These are phyloP conservation scores for Thermothelomyces thermophilus DNA, from an alignment of 2,329 filamentous ascomycete genomes.

Conservation along the genomic window DNA sequence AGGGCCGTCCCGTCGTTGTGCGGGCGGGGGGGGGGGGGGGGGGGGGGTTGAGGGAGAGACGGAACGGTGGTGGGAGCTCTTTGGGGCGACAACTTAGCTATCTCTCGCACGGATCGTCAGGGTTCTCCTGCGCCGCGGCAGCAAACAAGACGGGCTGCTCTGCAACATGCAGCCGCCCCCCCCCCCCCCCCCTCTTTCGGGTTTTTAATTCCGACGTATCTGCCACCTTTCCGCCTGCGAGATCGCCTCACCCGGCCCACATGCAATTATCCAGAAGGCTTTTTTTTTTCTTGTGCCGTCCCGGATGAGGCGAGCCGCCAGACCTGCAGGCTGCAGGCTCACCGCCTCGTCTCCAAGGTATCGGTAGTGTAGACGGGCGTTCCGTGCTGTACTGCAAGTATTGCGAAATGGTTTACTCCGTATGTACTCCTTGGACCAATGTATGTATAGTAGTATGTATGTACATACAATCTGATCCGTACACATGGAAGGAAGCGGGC, in stretches of 20 bases:
- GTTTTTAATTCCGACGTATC: background rate
- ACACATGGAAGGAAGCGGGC: background rate
- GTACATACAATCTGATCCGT: too few relatives aligned
- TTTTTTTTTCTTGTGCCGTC: conserved; percentile 1
- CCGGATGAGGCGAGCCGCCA: conserved; percentile 5
- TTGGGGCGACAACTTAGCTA: too few relatives aligned
- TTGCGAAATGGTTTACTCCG: too few relatives aligned
- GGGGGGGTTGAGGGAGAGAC: conserved; percentile 2
- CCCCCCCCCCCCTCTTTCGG: background rate
- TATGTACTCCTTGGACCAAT: too few relatives aligned
- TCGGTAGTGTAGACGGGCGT: conserved; percentile 6
- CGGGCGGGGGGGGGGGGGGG: too few relatives aligned
- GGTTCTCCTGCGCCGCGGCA: background rate
- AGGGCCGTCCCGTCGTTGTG: conserved; percentile 20
- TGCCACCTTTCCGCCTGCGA: background rate
- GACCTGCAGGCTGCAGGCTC: conserved; percentile 1
- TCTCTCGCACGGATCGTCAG: background rate
- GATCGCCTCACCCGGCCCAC: background rate
- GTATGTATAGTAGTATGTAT: too few relatives aligned
- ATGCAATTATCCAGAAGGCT: background rate
- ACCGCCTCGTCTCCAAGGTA: conserved; percentile 13
- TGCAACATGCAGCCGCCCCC: too few relatives aligned
- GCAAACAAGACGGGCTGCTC: background rate
- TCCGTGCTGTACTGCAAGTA: background rate
- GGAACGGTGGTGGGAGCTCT: background rate